These are phyloP conservation scores for Rhynchosporium secalis DNA, from an alignment of 2,329 filamentous ascomycete species.

Conservation along the genomic window DNA sequence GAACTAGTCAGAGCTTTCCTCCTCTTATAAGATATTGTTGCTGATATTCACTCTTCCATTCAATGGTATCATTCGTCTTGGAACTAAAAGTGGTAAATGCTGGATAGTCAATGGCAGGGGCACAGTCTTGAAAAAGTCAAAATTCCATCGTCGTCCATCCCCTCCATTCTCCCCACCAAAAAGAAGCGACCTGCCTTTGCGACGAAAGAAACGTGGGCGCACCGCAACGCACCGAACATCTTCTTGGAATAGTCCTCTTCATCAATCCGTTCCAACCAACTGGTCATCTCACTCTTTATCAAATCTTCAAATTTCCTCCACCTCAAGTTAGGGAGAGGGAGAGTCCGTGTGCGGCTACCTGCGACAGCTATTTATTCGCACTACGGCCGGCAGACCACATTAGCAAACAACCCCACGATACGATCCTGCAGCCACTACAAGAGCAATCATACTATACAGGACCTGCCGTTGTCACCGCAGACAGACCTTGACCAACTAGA, in stretches of 20 bases:
- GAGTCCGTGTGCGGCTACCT: conserved; percentile 15
- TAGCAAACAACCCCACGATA: conserved; percentile 19
- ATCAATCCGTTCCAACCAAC: neutral
- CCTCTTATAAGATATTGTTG: neutral
- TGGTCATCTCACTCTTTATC: neutral
- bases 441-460: conserved; percentile 14
- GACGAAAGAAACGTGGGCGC: conserved; percentile 9
- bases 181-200: conserved; percentile 6
- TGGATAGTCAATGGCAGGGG: neutral
- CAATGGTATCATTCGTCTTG: neutral
- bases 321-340: neutral
- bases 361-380: conserved; percentile 8
- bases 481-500: neutral
- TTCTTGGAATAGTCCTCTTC: neutral
- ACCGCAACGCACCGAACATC: conserved; percentile 3
- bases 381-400: conserved; percentile 13
- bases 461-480: conserved; percentile 7
- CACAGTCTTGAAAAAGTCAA: conserved; percentile 12
- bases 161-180: conserved; percentile 9
- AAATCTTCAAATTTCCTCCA: neutral
- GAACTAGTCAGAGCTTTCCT: neutral
- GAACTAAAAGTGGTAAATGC: neutral
- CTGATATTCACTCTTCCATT: neutral
- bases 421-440: conserved; percentile 9
- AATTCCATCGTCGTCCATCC: neutral